Conservation (phyloP, 192 early-diverging fungal genomes). For the Coemansia sp. region DNA sequence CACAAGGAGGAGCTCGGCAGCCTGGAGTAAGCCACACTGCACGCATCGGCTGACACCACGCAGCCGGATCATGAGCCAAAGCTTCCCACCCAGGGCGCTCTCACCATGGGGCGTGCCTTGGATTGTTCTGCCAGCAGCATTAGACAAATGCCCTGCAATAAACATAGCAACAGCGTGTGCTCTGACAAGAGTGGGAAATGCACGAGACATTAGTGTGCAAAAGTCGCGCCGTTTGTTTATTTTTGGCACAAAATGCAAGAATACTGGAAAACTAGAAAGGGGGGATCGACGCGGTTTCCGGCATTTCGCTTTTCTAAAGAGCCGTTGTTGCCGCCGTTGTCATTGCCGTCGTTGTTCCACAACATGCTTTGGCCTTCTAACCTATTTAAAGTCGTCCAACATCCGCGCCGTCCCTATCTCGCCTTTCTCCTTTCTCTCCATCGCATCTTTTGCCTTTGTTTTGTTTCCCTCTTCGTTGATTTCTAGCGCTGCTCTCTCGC, state of each 20-base stretch:
- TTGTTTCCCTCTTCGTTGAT: slow-evolving; percentile 8
- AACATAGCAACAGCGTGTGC: neutral
- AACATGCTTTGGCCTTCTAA: neutral
- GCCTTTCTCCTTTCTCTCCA: neutral
- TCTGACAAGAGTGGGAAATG: neutral
- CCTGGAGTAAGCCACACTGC: too few species aligned
- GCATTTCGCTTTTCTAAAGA: neutral
- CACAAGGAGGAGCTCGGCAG: slow-evolving; percentile 25
- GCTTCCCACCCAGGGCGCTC: neutral
- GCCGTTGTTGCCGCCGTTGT: too few species aligned
- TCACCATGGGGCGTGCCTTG: neutral
- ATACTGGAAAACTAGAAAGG: neutral
- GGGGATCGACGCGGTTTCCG: neutral
- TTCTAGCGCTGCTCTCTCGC: neutral
- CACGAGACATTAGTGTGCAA: neutral
- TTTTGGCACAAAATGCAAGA: neutral
- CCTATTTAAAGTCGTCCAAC: neutral
- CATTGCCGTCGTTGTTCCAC: too few species aligned
- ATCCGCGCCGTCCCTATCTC: neutral
- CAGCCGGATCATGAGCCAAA: slow-evolving; percentile 3
- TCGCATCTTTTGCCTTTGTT: slow-evolving; percentile 1
- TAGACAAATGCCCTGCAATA: neutral
- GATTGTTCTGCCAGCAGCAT: neutral
- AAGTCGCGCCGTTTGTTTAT: neutral
- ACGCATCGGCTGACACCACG: neutral